phyloP scores from a whole-genome alignment of 2,329 filamentous ascomycete species.

The Claviceps sorghi region DNA sequence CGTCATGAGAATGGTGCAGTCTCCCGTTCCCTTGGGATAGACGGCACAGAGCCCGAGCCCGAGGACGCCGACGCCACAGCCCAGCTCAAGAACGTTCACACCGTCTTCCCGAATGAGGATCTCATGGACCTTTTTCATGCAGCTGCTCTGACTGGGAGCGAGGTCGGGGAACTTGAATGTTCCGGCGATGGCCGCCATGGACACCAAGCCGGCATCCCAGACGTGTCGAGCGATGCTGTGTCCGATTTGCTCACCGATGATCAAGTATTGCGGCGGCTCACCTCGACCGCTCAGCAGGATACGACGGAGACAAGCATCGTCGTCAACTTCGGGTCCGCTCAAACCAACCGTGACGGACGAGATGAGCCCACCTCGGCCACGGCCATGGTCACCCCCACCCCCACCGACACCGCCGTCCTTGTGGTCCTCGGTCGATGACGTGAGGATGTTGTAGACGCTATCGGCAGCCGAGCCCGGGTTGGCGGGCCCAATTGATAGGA shows the following conservation, averaged over 20 bases:
- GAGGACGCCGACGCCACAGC: slow-evolving; percentile 41
- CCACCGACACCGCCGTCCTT: slow-evolving; percentile 9
- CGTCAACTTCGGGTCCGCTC: slow-evolving; percentile 10
- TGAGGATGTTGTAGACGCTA: slow-evolving; percentile 14
- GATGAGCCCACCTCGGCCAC: slow-evolving; percentile 20
- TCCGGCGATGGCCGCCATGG: slow-evolving; percentile 20
- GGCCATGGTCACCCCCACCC: background rate
- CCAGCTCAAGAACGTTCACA: slow-evolving; percentile 37
- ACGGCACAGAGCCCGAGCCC: slow-evolving; percentile 33
- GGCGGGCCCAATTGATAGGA: slow-evolving; percentile 16
- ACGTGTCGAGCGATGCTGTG: slow-evolving; percentile 46
- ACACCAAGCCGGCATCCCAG: slow-evolving; percentile 42
- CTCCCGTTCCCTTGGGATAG: slow-evolving; percentile 12
- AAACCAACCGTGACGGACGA: slow-evolving; percentile 29
- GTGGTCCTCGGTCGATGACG: slow-evolving; percentile 9
- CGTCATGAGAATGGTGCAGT: slow-evolving; percentile 33
- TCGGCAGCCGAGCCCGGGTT: slow-evolving; percentile 13
- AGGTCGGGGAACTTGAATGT: slow-evolving; percentile 14
- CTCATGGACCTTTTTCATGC: slow-evolving; percentile 17
- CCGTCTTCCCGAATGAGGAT: slow-evolving; percentile 14
- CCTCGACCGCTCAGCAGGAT: slow-evolving; percentile 14
- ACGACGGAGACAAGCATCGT: slow-evolving; percentile 16
- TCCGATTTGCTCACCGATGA: slow-evolving; percentile 41
- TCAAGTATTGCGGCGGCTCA: slow-evolving; percentile 16
- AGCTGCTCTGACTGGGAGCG: slow-evolving; percentile 13